Evolutionary conservation across 805 yeast species (phyloP), one percentile per base, ranked within the genome.

Genomic region (Tetrapisispora namnaoensis): DNA sequence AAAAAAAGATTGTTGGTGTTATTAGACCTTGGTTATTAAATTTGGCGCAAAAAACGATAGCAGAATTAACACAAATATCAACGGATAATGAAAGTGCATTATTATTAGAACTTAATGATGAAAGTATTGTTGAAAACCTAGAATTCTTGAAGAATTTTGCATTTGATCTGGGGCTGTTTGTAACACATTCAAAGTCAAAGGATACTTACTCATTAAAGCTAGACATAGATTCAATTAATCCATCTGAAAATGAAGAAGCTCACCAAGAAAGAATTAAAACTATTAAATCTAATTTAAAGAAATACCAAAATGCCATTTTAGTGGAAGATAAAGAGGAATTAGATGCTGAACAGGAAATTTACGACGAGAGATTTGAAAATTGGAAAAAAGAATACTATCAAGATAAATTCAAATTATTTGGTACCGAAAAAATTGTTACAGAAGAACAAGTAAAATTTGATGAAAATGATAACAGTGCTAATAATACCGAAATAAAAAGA

Each of bases 351-450:
- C 80, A 82, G 53, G 76, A 77, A 48, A 67, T 86, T 34, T 87
- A 91, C 64, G 79, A 82, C 57, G 73, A 75, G 35, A 86, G 87
- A 62, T 90, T 90, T 60, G 74, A 78, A 49, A 66, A 70, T 36
- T 93, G 97, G 95, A 90, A 89, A 67, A 82, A 83, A 59, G 66
- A 74, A n/a, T 93, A 93, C 63, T 93, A 93, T 66, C 76, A 78
- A 52, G 78, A 79, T n/a, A 93, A 93, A 62, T 72, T 93, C 52
- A 79, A 78, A 2, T 87, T 87, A 53, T 46, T 41, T 24, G 22
- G 37, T 28, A 10, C n/a, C 4, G 84, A 83, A 41, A 46, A 41
- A 36, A 14, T 45, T 32, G 35, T 44, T 18, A 37, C 36, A 9
- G 46, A 35, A 20, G 35, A 36, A 36, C 20, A 28, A 28, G 28